phyloP scores from a whole-genome alignment of 305 asterid genomes.

The Rubia tinctorum region DNA sequence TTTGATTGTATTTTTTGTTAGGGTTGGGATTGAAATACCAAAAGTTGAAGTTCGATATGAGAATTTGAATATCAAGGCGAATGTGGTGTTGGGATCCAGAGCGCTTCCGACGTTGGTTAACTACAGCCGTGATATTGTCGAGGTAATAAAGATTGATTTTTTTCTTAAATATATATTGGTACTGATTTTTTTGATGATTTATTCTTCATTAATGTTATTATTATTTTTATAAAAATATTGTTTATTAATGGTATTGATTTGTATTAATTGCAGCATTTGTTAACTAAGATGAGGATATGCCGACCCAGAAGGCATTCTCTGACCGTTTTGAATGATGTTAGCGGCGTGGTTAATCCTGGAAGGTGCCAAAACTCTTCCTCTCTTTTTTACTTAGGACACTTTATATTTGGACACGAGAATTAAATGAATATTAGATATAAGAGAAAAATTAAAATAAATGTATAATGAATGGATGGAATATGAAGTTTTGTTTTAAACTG shows the following conservation, averaged over 20 bases:
- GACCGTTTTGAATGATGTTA: constrained; percentile 49
- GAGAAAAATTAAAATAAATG: no score
- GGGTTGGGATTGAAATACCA: constrained; percentile 60
- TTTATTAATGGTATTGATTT: neutral
- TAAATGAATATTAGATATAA: no score
- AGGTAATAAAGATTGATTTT: constrained; percentile 35
- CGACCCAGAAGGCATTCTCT: constrained; percentile 43
- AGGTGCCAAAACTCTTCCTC: constrained; percentile 32
- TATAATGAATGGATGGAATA: no score
- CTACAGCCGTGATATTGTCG: constrained; percentile 51
- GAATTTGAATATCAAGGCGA: constrained; percentile 47
- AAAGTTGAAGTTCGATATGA: constrained; percentile 67
- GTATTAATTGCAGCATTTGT: constrained; percentile 34
- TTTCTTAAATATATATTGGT: neutral
- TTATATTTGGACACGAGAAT: no score
- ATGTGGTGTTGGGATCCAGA: constrained; percentile 58
- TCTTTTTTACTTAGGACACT: no score
- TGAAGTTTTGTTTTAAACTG: no score
- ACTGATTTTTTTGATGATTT: neutral
- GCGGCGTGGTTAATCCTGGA: constrained; percentile 65
- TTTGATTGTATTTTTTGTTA: neutral
- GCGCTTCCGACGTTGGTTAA: constrained; percentile 74
- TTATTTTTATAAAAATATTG: neutral
- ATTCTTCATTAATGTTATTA: neutral
- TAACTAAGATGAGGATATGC: constrained; percentile 41